These are phyloP conservation scores for Trypanosomatidae sp. DNA, from an alignment of 208 protist species.

Conservation along the genomic window DNA sequence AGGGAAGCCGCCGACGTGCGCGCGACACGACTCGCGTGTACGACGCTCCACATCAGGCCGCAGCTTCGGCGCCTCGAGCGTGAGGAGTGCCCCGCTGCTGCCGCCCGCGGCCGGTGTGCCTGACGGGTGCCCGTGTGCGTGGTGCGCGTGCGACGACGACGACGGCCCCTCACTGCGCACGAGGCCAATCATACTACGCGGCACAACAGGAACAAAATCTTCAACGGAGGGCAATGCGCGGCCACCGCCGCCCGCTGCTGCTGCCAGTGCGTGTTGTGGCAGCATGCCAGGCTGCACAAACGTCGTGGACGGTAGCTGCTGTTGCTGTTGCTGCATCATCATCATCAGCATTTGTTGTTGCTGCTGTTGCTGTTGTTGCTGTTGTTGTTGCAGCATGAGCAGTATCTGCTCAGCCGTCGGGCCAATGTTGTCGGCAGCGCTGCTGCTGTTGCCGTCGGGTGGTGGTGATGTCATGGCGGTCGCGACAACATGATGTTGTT, in stretches of 20 bases:
- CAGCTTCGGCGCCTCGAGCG: constrained; percentile 65
- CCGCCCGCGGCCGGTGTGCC: not conserved
- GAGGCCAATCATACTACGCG: constrained; percentile 16
- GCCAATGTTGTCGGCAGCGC: not conserved
- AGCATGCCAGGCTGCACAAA: not conserved
- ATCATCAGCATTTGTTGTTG: constrained; percentile 1
- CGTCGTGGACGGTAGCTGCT: not conserved
- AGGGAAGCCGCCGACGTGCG: constrained; percentile 68
- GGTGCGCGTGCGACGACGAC: not conserved
- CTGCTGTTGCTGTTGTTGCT: constrained; percentile 2
- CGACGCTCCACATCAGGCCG: constrained; percentile 37
- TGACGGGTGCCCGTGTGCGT: not conserved
- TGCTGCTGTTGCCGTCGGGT: not conserved
- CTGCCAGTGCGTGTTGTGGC: not conserved
- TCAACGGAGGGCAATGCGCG: constrained; percentile 63
- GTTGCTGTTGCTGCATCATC: not conserved
- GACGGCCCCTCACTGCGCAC: constrained; percentile 2
- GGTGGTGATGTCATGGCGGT: not conserved
- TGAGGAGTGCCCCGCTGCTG: constrained; percentile 10
- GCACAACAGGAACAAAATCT: constrained; percentile 45
- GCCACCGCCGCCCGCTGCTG: too few relatives aligned
- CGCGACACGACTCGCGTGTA: constrained; percentile 58
- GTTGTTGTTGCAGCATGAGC: not conserved
- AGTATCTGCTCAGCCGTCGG: too few relatives aligned
- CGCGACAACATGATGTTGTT: not conserved